Evolutionary conservation across 257 asterid genomes (phyloP), one percentile per base, ranked within the genome.

Genomic region (Avicennia marina): DNA sequence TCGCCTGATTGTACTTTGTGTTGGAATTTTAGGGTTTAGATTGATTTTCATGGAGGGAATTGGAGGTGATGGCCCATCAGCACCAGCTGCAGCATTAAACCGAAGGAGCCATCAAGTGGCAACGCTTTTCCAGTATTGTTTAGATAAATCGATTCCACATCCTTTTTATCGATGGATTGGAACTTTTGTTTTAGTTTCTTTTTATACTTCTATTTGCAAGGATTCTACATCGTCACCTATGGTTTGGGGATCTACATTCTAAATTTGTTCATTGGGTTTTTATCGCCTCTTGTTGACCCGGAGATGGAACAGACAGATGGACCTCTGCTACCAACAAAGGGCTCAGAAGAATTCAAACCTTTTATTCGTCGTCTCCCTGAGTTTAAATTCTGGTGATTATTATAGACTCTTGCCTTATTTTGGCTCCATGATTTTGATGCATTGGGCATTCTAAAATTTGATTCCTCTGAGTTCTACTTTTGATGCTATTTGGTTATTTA

Each of bases 311-410:
- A 68, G 20, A 32, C 78, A 7, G 96, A 85, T 66, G 98, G 96
- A 16, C 96, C 96, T 17, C 13, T 77, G 69, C 75, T 90, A 36
- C 98, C 98, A 7, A 90, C 96, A 7, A 90, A 85, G 78, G 98
- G 98, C 62, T 90, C 98, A 11, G 98, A 90, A 58, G 98, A 90
- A 70, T 90, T 87, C 80, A 87, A 85, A 77, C 96, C 98, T 53
- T 90, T 90, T 70, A 85, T 90, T 62, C 96, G 98, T 17, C 98
- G 98, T 32, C 98, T 90, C 67, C 98, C 98, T 7, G 97, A 90
- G 75, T 90, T 90, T 68, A 90, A 90, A 77, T 90, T 90, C 85
- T 90, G 97, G 97, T 90, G 77, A 59, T 56, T 43, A 25, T 58
- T 60, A 29, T 60, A 54, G 51, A 36, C 25, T 42, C 38, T 19